Evolutionary conservation across 2,329 filamentous ascomycete genomes (phyloP).

Genomic region (Xylariaceae sp.): DNA sequence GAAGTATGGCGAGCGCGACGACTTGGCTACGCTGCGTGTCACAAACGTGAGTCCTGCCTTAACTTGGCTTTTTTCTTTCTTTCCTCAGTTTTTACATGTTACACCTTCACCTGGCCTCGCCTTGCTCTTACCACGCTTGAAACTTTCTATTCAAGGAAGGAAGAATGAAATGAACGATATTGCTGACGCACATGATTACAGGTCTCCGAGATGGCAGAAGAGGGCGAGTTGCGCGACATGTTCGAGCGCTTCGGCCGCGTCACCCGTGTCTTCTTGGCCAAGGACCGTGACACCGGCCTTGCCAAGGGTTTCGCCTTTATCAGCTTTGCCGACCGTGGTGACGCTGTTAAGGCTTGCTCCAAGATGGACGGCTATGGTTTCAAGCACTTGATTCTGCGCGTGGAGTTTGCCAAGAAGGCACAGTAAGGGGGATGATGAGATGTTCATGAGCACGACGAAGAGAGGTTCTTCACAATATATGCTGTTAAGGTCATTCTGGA

Average conservation of each 20-base stretch:
- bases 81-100: too few relatives aligned
- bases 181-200: constrained; percentile 29
- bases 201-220: constrained; percentile 97
- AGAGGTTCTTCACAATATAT: too few relatives aligned
- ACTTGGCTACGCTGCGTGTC: constrained; percentile 91
- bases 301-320: constrained; percentile 99
- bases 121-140: too few relatives aligned
- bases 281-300: constrained; percentile 91
- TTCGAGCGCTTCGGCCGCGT: constrained; percentile 97
- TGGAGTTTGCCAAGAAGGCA: constrained; percentile 82
- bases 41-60: constrained; percentile 73
- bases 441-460: too few relatives aligned
- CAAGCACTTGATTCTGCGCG: constrained; percentile 79
- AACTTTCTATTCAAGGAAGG: too few relatives aligned
- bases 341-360: constrained; percentile 88
- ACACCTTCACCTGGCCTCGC: too few relatives aligned
- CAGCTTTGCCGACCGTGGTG: constrained; percentile 84
- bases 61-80: too few relatives aligned
- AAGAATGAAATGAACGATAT: too few relatives aligned
- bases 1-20: constrained; percentile 91
- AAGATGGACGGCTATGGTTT: constrained; percentile 98
- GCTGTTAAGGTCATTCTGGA: too few relatives aligned
- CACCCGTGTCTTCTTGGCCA: constrained; percentile 94
- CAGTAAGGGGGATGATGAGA: too few relatives aligned
- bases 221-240: constrained; percentile 91